Evolutionary conservation across 164 flowering plant genomes (phyloP), one percentile per base, ranked within the genome.

Genomic region (Vitis rotundifolia): DNA sequence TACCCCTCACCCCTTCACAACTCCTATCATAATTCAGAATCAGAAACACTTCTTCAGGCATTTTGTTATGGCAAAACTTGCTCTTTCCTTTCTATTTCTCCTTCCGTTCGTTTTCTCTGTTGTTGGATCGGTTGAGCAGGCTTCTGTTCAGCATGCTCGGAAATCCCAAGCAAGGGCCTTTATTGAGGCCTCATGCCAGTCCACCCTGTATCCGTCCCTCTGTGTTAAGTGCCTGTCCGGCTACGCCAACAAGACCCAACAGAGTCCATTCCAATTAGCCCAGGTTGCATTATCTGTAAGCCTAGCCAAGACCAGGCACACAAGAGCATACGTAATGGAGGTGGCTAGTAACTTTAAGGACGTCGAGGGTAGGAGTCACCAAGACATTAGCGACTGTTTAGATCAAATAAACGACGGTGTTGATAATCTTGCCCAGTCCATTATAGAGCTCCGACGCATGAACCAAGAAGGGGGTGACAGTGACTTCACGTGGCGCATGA

Each of bases 371-470:
- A 31, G 16, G 49, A 82, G 72, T 1, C 70, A 68, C 70, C 80
- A 50, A 59, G 28, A 65, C 2, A 64, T 82, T 18, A 29, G 61
- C 19, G 84, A 81, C 7, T 85, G 88, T 49, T 22, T 81, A 62
- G 66, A 47, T 5, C 85, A 85, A 54, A 83, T 83, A 3, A 57
- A 65, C 15, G 78, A 75, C 13, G 65, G 82, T 8, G 83, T 80
- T 8, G 58, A 60, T 11, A 80, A 77, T 44, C 76, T 85, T 0
- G 63, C 66, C 18, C 69, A 73, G 7, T 78, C 84, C 1, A 64
- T 86, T 22, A 53, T 48, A 16, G 83, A 82, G 75, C 76, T 82
- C 0, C 73, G 55, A 5, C 61, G 62, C 0, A 67, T 81, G 29
- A 63, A 16, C 16, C 47, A 53, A 47, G 51, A 15, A 9, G 67